Evolutionary conservation across 192 early-diverging fungal species (phyloP).

Genomic region (Oehlia diaphana): DNA sequence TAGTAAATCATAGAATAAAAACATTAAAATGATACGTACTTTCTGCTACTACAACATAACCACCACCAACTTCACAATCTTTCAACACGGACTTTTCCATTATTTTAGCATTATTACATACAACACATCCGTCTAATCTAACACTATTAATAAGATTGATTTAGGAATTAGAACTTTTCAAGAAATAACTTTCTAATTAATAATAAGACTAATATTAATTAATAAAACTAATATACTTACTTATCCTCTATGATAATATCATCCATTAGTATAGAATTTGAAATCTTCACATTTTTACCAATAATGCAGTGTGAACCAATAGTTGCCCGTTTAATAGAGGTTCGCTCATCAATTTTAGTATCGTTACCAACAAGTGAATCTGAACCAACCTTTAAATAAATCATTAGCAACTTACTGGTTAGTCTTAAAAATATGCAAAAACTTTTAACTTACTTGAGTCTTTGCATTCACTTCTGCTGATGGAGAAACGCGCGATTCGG

Average conservation of each 20-base stretch:
- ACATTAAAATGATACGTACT: slow-evolving; percentile 23
- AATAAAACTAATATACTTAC: slow-evolving; percentile 35
- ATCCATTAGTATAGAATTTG: slow-evolving; percentile 96
- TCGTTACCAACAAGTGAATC: slow-evolving; percentile 92
- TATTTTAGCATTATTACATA: slow-evolving; percentile 82
- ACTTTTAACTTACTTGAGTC: slow-evolving; percentile 36
- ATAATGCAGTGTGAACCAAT: slow-evolving; percentile 94
- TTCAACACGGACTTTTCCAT: slow-evolving; percentile 74
- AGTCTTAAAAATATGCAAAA: too few relatives aligned
- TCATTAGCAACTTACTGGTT: too few relatives aligned
- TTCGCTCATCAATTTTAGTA: slow-evolving; percentile 87
- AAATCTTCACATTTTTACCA: slow-evolving; percentile 95
- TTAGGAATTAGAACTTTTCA: slow-evolving; percentile 4
- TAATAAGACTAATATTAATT: too few relatives aligned
- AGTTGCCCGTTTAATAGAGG: slow-evolving; percentile 90
- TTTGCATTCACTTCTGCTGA: slow-evolving; percentile 67
- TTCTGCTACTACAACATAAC: slow-evolving; percentile 65
- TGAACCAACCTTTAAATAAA: slow-evolving; percentile 64
- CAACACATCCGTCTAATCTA: slow-evolving; percentile 83
- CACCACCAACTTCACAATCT: slow-evolving; percentile 84
- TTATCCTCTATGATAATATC: slow-evolving; percentile 89
- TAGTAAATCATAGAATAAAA: background rate
- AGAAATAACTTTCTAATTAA: background rate
- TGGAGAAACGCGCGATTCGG: slow-evolving; percentile 61
- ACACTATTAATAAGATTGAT: slow-evolving; percentile 51